Evolutionary conservation across 2,329 filamentous ascomycete species (phyloP), one percentile per base, ranked within the genome.

Genomic region (Aureobasidium sp.): DNA sequence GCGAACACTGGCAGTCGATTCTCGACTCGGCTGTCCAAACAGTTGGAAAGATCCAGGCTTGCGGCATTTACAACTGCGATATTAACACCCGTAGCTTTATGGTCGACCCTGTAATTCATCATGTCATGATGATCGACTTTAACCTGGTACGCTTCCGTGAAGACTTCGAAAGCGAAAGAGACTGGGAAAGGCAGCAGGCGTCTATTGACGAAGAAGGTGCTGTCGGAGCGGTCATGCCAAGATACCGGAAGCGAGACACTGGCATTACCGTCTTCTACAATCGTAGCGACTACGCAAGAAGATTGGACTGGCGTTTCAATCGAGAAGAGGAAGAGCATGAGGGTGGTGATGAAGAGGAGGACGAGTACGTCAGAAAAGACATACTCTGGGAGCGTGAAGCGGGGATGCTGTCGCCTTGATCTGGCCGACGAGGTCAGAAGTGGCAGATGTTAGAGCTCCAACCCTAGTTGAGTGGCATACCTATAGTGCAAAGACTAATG

Each of bases 41-140:
- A 23, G 15, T 60, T 4, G 1, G 13, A 1, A 10, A 42, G 40
- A 47, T 60, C 7, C 56, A 60, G 29, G 43, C 36, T 3, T 60
- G 56, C 29, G 56, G 56, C 11, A 60, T 60, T 0, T 20, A 47
- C 29, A 60, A 60, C 10, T 13, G 13, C 9, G 56, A 60, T 16
- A n/a, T 60, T n/a, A 60, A 60, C 15, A 60, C 56, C 0, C 56
- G 56, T 11, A 60, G 42, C 42, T 60, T 60, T 31, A 38, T 48
- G 2, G 56, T 48, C 6, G 43, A 60, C 20, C 13, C 56, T n/a
- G 6, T 33, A 8, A n/a, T n/a, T 8, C 54, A 23, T 25, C 33
- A 48, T 20, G 56, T 60, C 56, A 60, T 36, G 42, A 60, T 60
- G 56, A 48, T 60, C 8, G 56, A 60, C 8, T 60, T 60, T 5